phyloP scores from a whole-genome alignment of 257 asterid genomes.

The Hygrophila difformis region DNA sequence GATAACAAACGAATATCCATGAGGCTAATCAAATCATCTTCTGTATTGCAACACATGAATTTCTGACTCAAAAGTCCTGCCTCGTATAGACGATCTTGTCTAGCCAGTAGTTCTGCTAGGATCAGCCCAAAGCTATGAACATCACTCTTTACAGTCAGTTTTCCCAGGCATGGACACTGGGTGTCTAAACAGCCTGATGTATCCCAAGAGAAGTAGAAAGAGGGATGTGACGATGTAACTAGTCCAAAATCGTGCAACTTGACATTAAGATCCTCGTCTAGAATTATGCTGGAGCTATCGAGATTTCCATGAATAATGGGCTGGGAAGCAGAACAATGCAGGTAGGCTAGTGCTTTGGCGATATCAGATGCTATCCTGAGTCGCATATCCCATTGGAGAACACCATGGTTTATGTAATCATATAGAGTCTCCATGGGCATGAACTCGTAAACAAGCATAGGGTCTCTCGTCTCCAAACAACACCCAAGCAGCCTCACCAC shows the following conservation, averaged over 20 bases:
- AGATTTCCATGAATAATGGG: conserved; percentile 17
- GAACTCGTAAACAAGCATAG: conserved; percentile 18
- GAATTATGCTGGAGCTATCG: conserved; percentile 19
- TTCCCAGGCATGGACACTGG: not conserved
- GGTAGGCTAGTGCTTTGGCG: conserved; percentile 15
- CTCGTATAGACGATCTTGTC: conserved; percentile 11
- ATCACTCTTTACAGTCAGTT: conserved; percentile 14
- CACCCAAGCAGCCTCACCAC: conserved; percentile 24
- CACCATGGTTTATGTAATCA: conserved; percentile 8
- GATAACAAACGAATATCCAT: conserved; percentile 7
- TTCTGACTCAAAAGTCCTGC: not conserved
- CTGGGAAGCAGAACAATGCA: conserved; percentile 10
- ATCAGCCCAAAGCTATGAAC: conserved; percentile 25
- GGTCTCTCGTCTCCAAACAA: conserved; percentile 23
- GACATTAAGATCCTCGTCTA: conserved; percentile 8
- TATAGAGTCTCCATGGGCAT: conserved; percentile 11
- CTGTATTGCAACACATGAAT: not conserved
- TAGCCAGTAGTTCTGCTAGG: conserved; percentile 20
- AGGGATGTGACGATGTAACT: not conserved
- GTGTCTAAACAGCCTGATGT: conserved; percentile 12
- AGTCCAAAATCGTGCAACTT: conserved; percentile 14
- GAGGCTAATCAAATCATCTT: conserved; percentile 5
- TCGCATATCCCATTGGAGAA: conserved; percentile 23
- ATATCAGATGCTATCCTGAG: conserved; percentile 16
- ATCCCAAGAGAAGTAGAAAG: not conserved